A percentile compares a stretch with the other conserved stretches of the same genome.
phyloP scores from a whole-genome alignment of 345 rosid species.

The Corymbia maculata region DNA sequence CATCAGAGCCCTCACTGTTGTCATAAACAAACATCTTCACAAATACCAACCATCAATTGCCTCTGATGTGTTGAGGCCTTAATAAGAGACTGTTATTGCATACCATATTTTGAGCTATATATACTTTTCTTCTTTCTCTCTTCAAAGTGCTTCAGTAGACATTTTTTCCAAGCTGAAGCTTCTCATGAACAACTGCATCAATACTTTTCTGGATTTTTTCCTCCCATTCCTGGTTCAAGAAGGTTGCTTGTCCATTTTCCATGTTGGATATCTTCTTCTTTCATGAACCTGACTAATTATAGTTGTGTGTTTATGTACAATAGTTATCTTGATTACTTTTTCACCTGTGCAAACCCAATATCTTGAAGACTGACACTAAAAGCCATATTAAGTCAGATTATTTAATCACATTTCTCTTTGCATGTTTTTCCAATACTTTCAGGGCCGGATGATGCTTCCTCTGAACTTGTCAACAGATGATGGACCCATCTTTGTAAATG shows the following conservation, averaged over 20 bases:
- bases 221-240: background rate
- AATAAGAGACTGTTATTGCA: background rate
- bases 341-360: background rate
- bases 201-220: background rate
- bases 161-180: background rate
- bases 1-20: background rate
- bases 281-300: background rate
- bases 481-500: constrained; percentile 82
- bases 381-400: background rate
- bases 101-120: background rate
- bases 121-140: background rate
- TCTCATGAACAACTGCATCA: background rate
- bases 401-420: background rate
- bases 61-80: background rate
- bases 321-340: background rate
- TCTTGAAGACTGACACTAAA: background rate
- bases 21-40: background rate
- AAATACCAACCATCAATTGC: background rate
- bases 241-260: background rate
- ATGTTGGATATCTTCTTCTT: background rate
- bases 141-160: background rate
- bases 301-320: background rate
- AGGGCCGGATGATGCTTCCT: constrained; percentile 88
- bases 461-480: constrained; percentile 59
- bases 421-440: background rate